phyloP scores from a whole-genome alignment of 495 filamentous ascomycete genomes.

The Neurospora sp. region DNA sequence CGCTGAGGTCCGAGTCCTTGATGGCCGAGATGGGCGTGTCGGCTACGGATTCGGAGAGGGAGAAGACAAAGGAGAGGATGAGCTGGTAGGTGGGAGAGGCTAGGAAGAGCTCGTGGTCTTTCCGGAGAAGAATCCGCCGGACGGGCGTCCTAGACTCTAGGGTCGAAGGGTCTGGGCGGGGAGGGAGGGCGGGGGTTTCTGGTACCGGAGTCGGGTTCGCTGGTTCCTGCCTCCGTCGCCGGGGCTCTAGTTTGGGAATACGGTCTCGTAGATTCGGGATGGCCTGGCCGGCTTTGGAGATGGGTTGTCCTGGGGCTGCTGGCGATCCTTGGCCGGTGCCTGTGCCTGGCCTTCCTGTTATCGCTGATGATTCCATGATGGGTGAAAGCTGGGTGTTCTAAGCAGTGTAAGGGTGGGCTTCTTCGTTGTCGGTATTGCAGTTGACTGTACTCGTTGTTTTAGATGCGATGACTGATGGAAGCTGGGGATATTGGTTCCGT shows the following conservation, averaged over 20 bases:
- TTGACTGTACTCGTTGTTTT: neutral
- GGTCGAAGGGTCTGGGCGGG: constrained; percentile 54
- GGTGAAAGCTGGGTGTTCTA: constrained; percentile 4
- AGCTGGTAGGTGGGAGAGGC: constrained; percentile 68
- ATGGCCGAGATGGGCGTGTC: constrained; percentile 64
- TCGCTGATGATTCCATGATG: constrained; percentile 9
- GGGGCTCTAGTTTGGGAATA: constrained; percentile 60
- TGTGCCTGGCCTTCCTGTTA: constrained; percentile 1
- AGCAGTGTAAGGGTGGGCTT: neutral
- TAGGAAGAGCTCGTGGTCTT: constrained; percentile 76
- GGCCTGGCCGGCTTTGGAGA: neutral
- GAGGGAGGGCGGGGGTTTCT: constrained; percentile 58
- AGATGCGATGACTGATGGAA: constrained; percentile 2
- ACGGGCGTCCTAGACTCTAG: constrained; percentile 55
- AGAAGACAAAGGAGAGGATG: constrained; percentile 74
- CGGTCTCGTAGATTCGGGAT: constrained; percentile 52
- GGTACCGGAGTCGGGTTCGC: constrained; percentile 56
- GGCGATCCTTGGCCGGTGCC: constrained; percentile 1
- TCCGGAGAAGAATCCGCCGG: constrained; percentile 66
- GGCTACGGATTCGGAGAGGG: constrained; percentile 70
- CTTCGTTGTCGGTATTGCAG: neutral
- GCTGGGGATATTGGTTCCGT: neutral
- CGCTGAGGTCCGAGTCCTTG: constrained; percentile 41
- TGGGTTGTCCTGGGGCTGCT: neutral
- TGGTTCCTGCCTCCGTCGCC: constrained; percentile 42